These are phyloP conservation scores for Uromyces viciae-fabae DNA, from an alignment of 1,284 basidiomycete genomes.

Conservation along the genomic window DNA sequence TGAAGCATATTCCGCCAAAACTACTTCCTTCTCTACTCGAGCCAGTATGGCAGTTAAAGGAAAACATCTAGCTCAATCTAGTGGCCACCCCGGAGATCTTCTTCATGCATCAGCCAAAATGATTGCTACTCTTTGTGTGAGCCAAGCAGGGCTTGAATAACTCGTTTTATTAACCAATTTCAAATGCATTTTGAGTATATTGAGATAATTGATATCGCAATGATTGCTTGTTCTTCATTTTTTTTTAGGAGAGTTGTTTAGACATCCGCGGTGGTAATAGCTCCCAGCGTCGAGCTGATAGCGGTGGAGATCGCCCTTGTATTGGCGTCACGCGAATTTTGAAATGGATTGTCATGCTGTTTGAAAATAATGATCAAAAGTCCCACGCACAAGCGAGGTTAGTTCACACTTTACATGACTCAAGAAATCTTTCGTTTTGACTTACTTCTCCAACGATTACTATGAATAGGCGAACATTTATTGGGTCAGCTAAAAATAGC, in stretches of 20 bases:
- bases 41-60: neutral
- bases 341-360: constrained; percentile 31
- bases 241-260: constrained; percentile 27
- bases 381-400: constrained; percentile 36
- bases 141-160: neutral
- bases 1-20: neutral
- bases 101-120: constrained; percentile 29
- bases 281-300: constrained; percentile 3
- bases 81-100: constrained; percentile 17
- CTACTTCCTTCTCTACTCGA: constrained; percentile 6
- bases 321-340: constrained; percentile 15
- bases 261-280: constrained; percentile 24
- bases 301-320: constrained; percentile 15
- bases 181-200: neutral
- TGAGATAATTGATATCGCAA: neutral
- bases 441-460: neutral
- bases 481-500: constrained; percentile 27
- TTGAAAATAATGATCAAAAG: constrained; percentile 35
- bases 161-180: neutral
- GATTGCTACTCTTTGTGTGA: constrained; percentile 41
- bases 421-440: neutral
- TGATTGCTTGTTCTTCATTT: neutral
- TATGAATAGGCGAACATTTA: constrained; percentile 27
- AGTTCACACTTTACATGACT: neutral
- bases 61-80: neutral